Conservation (phyloP, 306 rosid species). For the Rubus parviflorus region DNA sequence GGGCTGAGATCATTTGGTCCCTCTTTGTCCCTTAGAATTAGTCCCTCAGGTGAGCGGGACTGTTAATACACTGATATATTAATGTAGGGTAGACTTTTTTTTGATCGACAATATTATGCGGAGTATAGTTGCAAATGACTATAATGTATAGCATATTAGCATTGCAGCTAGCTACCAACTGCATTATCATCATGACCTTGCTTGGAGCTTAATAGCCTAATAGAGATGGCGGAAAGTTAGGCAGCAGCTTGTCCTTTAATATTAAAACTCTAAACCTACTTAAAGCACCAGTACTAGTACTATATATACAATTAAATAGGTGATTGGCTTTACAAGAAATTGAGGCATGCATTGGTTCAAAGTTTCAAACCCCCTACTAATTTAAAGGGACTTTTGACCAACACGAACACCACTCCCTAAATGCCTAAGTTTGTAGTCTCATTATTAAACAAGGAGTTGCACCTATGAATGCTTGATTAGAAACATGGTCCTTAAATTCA, state of each 20-base stretch:
- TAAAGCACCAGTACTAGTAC: neutral
- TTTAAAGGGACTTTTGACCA: conserved; percentile 23
- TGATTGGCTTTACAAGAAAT: conserved; percentile 2
- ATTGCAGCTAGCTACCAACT: neutral
- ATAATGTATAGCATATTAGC: neutral
- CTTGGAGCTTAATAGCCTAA: conserved; percentile 11
- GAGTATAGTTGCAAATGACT: neutral
- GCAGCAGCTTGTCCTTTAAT: conserved; percentile 18
- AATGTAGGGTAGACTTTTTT: too few relatives aligned
- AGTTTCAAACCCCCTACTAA: neutral
- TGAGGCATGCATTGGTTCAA: conserved; percentile 9
- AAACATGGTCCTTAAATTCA: conserved; percentile 22
- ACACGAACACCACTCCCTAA: conserved; percentile 8
- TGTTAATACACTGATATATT: too few relatives aligned
- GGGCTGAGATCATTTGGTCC: too few relatives aligned
- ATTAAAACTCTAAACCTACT: conserved; percentile 5
- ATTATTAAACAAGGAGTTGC: conserved; percentile 15
- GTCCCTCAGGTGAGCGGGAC: too few relatives aligned
- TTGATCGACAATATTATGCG: too few relatives aligned
- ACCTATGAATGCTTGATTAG: conserved; percentile 7
- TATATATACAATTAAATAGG: neutral
- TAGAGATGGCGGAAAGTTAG: conserved; percentile 21
- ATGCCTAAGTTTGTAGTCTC: conserved; percentile 24
- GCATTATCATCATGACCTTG: neutral
- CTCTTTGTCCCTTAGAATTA: too few relatives aligned